A percentile compares a stretch with the other conserved stretches of the same genome.
Conservation (phyloP, 257 asterid species). For the Penstemon newberryi region DNA sequence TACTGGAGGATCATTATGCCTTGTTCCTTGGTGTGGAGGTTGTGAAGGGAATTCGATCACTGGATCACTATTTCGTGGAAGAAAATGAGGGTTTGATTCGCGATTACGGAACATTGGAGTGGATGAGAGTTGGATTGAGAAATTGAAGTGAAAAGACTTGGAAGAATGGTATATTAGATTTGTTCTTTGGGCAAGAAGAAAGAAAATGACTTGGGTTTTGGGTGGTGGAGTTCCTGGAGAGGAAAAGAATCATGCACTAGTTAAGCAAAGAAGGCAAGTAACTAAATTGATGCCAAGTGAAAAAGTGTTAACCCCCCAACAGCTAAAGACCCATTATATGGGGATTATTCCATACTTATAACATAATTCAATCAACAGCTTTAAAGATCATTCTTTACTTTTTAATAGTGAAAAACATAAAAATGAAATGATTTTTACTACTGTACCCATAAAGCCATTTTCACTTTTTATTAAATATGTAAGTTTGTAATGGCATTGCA, state of each 20-base stretch:
- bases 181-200: conserved; percentile 19
- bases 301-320: conserved; percentile 14
- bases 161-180: neutral
- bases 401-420: too few species aligned
- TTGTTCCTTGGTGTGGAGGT: conserved; percentile 16
- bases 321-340: neutral
- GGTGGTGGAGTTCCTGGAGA: conserved; percentile 12
- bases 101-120: conserved; percentile 38
- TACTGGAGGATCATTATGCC: conserved; percentile 11
- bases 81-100: conserved; percentile 49
- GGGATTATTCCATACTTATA: too few species aligned
- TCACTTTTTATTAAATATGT: too few species aligned
- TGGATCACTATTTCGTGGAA: conserved; percentile 37
- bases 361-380: too few species aligned
- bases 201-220: conserved; percentile 8
- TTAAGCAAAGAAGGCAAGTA: conserved; percentile 53
- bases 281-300: conserved; percentile 39
- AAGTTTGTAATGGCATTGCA: too few species aligned
- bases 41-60: conserved; percentile 35
- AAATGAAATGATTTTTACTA: too few species aligned
- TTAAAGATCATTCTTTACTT: too few species aligned
- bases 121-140: conserved; percentile 11
- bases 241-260: conserved; percentile 41
- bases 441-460: too few species aligned
- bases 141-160: conserved; percentile 14